Percentiles rank a stretch among this genome's conserved stretches.
Evolutionary conservation across 306 rosid genomes (phyloP).

Genomic region (Glycine latifolia): DNA sequence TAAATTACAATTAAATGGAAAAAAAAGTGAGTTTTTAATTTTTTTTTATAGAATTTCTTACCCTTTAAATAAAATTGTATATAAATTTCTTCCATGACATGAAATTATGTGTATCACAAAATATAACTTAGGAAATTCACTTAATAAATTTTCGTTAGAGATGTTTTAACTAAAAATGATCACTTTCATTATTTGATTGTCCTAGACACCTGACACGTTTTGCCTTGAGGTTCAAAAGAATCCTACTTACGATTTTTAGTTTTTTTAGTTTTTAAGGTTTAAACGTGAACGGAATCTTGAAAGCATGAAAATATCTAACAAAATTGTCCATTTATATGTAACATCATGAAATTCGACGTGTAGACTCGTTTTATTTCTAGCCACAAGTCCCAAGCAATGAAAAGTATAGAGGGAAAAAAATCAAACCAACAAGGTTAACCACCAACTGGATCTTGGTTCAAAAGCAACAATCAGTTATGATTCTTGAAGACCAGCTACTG

Average conservation of each 20-base stretch:
- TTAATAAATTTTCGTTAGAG: too few relatives aligned
- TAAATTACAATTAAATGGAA: too few relatives aligned
- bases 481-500: conserved; percentile 65
- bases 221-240: conserved; percentile 1
- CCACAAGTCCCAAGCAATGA: conserved; percentile 26
- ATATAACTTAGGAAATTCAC: too few relatives aligned
- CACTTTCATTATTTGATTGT: conserved; percentile 24
- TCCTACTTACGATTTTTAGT: neutral
- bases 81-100: too few relatives aligned
- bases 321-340: conserved; percentile 51
- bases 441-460: conserved; percentile 60
- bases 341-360: conserved; percentile 41
- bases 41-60: too few relatives aligned
- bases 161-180: neutral
- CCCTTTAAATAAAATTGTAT: too few relatives aligned
- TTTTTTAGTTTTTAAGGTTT: neutral
- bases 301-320: conserved; percentile 50
- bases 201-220: conserved; percentile 46
- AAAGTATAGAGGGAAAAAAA: conserved; percentile 27
- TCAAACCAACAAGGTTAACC: conserved; percentile 53
- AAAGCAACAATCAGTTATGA: conserved; percentile 62
- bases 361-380: conserved; percentile 24
- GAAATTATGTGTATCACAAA: too few relatives aligned
- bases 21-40: too few relatives aligned
- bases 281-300: conserved; percentile 55